Conservation (phyloP, 1,139 yeast genomes). For the Suhomyces coccinellae region DNA sequence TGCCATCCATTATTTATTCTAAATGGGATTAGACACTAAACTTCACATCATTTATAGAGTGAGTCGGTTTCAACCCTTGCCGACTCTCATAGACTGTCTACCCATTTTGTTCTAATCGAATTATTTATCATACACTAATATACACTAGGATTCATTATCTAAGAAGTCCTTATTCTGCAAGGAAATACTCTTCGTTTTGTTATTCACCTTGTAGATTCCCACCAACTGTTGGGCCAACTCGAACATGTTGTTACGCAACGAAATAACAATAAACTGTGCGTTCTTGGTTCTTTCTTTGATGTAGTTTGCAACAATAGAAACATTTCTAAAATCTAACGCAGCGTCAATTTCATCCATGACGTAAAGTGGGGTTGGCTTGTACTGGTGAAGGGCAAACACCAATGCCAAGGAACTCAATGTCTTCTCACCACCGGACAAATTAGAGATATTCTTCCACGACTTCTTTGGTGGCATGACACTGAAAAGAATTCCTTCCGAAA, state of each 20-base stretch:
- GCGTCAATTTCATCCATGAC: slow-evolving; percentile 99
- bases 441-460: slow-evolving; percentile 94
- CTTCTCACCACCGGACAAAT: slow-evolving; percentile 96
- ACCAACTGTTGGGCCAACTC: slow-evolving; percentile 92
- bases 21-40: too few species aligned
- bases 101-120: neutral
- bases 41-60: too few species aligned
- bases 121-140: slow-evolving; percentile 4
- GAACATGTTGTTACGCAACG: slow-evolving; percentile 95
- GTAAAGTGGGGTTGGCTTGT: slow-evolving; percentile 95
- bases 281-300: slow-evolving; percentile 93
- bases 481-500: slow-evolving; percentile 92
- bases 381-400: slow-evolving; percentile 94
- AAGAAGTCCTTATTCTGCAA: slow-evolving; percentile 60
- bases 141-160: slow-evolving; percentile 12
- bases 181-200: slow-evolving; percentile 85
- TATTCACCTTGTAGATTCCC: slow-evolving; percentile 91
- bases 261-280: slow-evolving; percentile 95
- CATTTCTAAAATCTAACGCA: slow-evolving; percentile 95
- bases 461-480: slow-evolving; percentile 99
- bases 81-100: too few species aligned
- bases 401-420: slow-evolving; percentile 92
- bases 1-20: neutral
- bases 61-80: too few species aligned
- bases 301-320: slow-evolving; percentile 94